Evolutionary conservation across 139 green algal genomes (phyloP).

Genomic region (Chlamydomonas schloesseri): DNA sequence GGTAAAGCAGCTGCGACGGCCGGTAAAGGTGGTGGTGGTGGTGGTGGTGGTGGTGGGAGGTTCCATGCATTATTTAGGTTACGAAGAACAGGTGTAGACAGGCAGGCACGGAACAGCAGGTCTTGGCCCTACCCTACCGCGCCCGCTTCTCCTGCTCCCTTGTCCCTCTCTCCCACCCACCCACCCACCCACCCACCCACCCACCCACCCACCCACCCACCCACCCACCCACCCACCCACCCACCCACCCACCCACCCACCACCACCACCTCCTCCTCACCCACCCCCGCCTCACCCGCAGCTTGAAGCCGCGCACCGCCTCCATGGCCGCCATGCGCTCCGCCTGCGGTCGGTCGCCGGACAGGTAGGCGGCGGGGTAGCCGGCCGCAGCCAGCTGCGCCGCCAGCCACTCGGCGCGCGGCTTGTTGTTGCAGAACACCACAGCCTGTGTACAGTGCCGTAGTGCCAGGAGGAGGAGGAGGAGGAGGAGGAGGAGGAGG

Average conservation of each 20-base stretch:
- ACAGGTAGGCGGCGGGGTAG: conserved; percentile 76
- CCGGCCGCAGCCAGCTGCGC: conserved; percentile 63
- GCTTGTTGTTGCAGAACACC: conserved; percentile 83
- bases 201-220: background rate
- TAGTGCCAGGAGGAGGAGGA: background rate
- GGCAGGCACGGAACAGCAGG: too few relatives aligned
- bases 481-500: background rate
- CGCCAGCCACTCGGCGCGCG: conserved; percentile 71
- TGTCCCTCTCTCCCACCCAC: too few relatives aligned
- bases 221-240: background rate
- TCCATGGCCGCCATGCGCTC: conserved; percentile 68
- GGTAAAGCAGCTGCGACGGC: too few relatives aligned
- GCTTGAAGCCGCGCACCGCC: conserved; percentile 70
- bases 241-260: background rate
- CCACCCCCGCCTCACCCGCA: conserved; percentile 25
- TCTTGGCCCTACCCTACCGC: too few relatives aligned
- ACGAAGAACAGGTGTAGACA: too few relatives aligned
- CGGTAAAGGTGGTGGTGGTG: too few relatives aligned
- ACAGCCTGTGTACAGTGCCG: conserved; percentile 79
- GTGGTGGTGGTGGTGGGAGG: too few relatives aligned
- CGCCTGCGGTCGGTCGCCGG: conserved; percentile 67
- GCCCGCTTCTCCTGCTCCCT: too few relatives aligned
- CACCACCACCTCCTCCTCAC: background rate
- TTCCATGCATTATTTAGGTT: too few relatives aligned
- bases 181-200: too few relatives aligned